Base-by-base conservation (phyloP, 202 grass and related monocot species). In the Hordeum pubiflorum region DNA sequence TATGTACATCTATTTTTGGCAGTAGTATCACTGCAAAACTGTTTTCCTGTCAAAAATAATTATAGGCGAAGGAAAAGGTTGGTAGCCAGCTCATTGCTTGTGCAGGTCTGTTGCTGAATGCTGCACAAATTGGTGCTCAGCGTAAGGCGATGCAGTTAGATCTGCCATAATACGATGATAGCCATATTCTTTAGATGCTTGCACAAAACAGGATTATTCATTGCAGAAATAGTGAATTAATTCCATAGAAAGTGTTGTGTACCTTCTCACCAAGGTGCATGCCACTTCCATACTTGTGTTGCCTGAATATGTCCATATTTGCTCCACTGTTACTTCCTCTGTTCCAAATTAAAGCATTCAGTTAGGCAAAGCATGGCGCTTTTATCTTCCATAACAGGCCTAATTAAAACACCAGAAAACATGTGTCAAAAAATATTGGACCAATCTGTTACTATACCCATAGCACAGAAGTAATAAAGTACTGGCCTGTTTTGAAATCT, bases 31-130 rank as follows among this genome's bases (percentile, higher is more conserved):
- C 32, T 63, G 13, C 27, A 14, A 26, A 13, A 58, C 58, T 26
- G 20, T 12, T 60, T 60, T 61, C 7, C 6, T 63, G 27, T 63
- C 5, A 13, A 15, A 31, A 63, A 6, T 3, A 32, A 7, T 13
- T 32, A 27, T 58, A 44, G 23, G 58, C n/a, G 20, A 48, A 26
- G 26, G 57, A 17, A 17, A 20, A 72, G 66, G 65, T 79, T 59
- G 58, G 66, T 67, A 18, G 75, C 10, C 74, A 83, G 29, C 66
- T 66, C 68, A 52, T 27, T 83, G 37, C 27, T 67, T 67, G 37
- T 67, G 80, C 38, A 79, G 20, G 52, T 43, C 36, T 60, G 17
- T 52, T 68, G 60, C 52, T 41, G 59, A 48, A 68, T 39, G 80
- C 0, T 59, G 46, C 38, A 32, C 2, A 54, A 22, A 38, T 63